A percentile compares a stretch with the other conserved stretches of the same genome.
Evolutionary conservation across 306 rosid species (phyloP).

Genomic region (Datisca glomerata): DNA sequence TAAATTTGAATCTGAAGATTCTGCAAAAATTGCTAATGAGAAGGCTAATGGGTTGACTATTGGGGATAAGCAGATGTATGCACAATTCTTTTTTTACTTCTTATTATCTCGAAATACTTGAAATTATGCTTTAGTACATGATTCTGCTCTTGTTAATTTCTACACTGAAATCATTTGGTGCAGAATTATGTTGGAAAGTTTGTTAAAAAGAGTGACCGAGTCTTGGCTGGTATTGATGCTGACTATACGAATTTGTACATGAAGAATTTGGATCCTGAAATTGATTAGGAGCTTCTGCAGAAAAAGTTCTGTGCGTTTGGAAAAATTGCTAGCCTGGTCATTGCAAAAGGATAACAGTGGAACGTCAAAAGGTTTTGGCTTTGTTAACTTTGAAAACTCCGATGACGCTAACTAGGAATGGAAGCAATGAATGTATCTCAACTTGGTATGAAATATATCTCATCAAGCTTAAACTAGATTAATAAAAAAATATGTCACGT

Average conservation of each 20-base stretch:
- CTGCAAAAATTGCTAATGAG: no score
- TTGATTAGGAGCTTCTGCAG: constrained; percentile 40
- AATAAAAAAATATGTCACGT: constrained; percentile 1
- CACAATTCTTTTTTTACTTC: no score
- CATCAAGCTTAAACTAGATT: constrained; percentile 6
- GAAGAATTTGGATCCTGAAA: constrained; percentile 61
- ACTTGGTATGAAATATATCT: constrained; percentile 34
- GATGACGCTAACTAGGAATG: constrained; percentile 67
- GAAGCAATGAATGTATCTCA: constrained; percentile 57
- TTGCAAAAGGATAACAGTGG: constrained; percentile 53
- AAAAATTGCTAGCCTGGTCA: constrained; percentile 47
- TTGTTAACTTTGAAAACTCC: constrained; percentile 56
- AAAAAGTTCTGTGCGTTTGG: constrained; percentile 63
- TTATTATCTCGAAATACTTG: no score
- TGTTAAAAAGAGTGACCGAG: constrained; percentile 52
- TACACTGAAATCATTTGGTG: no score
- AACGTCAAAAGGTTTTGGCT: constrained; percentile 66
- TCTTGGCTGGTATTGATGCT: constrained; percentile 39
- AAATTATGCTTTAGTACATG: no score
- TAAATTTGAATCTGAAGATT: no score
- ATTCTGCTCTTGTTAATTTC: no score
- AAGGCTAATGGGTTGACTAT: no score
- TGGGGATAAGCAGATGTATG: no score
- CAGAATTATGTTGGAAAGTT: no score
- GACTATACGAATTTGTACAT: constrained; percentile 64